Base-by-base conservation (phyloP, 2,329 filamentous ascomycete genomes). In the Helotiales sp. region DNA sequence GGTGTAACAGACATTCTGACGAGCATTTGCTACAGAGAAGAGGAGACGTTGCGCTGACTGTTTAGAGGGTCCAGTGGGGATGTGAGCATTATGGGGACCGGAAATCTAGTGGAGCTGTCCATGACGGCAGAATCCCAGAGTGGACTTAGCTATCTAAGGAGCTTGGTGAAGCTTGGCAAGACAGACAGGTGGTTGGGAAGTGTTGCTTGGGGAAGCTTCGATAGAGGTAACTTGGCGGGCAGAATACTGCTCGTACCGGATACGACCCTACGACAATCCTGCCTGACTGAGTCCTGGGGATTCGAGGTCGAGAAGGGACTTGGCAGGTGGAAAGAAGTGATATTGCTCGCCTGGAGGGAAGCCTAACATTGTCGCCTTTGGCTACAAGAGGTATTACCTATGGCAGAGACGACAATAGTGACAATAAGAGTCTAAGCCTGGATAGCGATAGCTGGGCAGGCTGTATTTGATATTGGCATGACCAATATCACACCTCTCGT, bases 121-220 rank as follows among this genome's bases (percentile, higher is more conserved):
- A n/a, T 29, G 22, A 17, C 33, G 52, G 44, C 22, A 36, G 47
- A 56, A 29, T 38, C 29, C 56, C 40, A 54, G 31, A 25, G 30
- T 34, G 9, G 9, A 24, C 9, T 7, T 15, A 24, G 40, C 10
- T n/a, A n/a, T n/a, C n/a, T n/a, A 44, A 24, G 19, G 27, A 44
- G 40, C 40, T 44, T 44, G 40, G 40, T 25, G 22, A 38, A 46
- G 33, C 54, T 47, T 40, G 38, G 38, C 40, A 13, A 40, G 30
- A 54, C 33, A 33, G n/a, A 27, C 22, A 25, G 7, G 8, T 44
- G 19, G 31, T 15, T 34, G 10, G 15, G 36, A 17, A 40, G 15
- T 19, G 3, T 29, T 25, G 15, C 2, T 31, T 36, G 19, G 24
- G 44, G 49, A 49, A 42, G 13, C 44, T 24, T 22, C 47, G 24